Evolutionary conservation across 2,329 filamentous ascomycete genomes (phyloP).

Genomic region (Graphilbum ipis-grandicollis): DNA sequence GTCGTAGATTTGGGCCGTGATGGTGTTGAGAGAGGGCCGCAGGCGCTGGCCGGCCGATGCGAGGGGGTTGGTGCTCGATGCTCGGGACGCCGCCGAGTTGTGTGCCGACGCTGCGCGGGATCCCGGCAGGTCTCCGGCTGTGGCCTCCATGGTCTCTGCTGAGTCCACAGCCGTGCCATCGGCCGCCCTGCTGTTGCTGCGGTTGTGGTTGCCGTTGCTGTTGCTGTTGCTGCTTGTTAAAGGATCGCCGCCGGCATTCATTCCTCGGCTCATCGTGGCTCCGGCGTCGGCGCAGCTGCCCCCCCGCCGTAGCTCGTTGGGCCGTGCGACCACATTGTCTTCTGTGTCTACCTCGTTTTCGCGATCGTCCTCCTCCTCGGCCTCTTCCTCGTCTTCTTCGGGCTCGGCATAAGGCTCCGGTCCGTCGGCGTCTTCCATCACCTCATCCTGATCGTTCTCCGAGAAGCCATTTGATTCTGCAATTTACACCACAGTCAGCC

Average conservation of each 20-base stretch:
- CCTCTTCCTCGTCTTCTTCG: conserved; percentile 23
- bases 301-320: too few relatives aligned
- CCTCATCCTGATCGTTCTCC: conserved; percentile 37
- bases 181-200: conserved; percentile 1
- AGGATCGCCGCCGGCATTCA: too few relatives aligned
- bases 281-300: too few relatives aligned
- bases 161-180: conserved; percentile 7
- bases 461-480: conserved; percentile 23
- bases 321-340: too few relatives aligned
- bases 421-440: conserved; percentile 32
- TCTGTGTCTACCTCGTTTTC: conserved; percentile 3
- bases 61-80: conserved; percentile 12
- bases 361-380: conserved; percentile 3
- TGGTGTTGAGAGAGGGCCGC: conserved; percentile 34
- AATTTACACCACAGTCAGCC: neutral
- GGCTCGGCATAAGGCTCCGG: conserved; percentile 16
- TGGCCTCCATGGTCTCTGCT: conserved; percentile 4
- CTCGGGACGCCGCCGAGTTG: conserved; percentile 13
- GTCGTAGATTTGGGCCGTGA: conserved; percentile 71
- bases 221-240: too few relatives aligned
- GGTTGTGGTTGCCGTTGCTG: conserved; percentile 3
- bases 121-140: neutral
- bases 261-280: too few relatives aligned
- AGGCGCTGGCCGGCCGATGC: conserved; percentile 25
- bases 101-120: conserved; percentile 3